Base-by-base conservation (phyloP, 169 alveolate genomes). In the Eimeria maxima region DNA sequence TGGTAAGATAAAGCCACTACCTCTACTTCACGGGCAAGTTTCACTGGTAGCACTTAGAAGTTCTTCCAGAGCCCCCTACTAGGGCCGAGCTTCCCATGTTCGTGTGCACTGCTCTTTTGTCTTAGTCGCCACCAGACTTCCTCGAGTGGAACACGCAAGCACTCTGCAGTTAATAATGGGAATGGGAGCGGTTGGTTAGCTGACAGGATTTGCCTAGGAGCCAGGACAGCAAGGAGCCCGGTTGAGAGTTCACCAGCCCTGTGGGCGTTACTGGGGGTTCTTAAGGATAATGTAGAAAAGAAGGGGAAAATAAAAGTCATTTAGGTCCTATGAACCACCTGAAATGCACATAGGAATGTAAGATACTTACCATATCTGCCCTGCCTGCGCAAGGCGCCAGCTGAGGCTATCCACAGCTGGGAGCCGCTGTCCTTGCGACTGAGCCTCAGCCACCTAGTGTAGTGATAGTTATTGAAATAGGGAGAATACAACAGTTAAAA, bases 371-470 rank as follows among this genome's bases (percentile, higher is more conserved):
- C 29, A 5, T 33, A 29, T 29, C 53, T 71, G 81, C 50, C 50
- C 13, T 71, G 27, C 81, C 53, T 29, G 53, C 81, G 53, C 53
- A 29, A 29, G 81, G 53, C 81, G 50, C 53, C 6, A 7, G 13
- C 50, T 33, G 24, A 67, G 76, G 81, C 81, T 71, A 71, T 71
- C 81, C 81, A n/a, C 81, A 71, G 81, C 81, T 14, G 29, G 14
- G 81, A 71, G 81, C 81, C 81, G 81, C 81, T 29, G 50, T 18
- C 81, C 81, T 33, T 71, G 81, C 50, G 81, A 38, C 81, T 38
- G 81, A 33, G 27, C 27, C 81, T 71, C 81, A 29, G 81, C 27
- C 81, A 16, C 81, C 53, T 11, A 4, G 50, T 33, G 81, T 33
- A 16, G 53, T 38, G 81, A 71, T 71, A 71, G 81, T 38, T 71